Evolutionary conservation across 148 eudicot species (phyloP).

Genomic region (Beta vulgaris): DNA sequence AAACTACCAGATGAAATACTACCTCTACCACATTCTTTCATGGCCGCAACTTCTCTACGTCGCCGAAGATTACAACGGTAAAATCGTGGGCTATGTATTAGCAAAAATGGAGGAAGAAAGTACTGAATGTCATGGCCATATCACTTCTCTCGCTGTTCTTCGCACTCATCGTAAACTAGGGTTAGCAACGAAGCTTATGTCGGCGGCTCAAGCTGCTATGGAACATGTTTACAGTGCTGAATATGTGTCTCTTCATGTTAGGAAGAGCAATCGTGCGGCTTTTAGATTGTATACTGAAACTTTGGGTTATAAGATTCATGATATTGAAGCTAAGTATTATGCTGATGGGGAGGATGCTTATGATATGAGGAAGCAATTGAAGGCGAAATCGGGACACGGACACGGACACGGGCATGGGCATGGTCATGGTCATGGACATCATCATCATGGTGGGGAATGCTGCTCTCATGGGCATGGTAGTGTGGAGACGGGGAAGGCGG

Average conservation of each 20-base stretch:
- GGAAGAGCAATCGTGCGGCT: slow-evolving; percentile 91
- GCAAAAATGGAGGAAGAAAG: slow-evolving; percentile 95
- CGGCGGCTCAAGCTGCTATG: slow-evolving; percentile 91
- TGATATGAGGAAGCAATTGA: slow-evolving; percentile 79
- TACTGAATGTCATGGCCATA: slow-evolving; percentile 91
- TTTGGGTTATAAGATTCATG: slow-evolving; percentile 77
- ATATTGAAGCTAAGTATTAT: slow-evolving; percentile 87
- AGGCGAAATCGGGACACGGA: slow-evolving; percentile 34
- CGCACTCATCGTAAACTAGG: slow-evolving; percentile 86
- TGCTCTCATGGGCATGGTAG: slow-evolving; percentile 27
- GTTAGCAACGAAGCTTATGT: slow-evolving; percentile 91
- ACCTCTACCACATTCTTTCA: slow-evolving; percentile 86
- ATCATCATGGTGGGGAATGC: slow-evolving; percentile 54
- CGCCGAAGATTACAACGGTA: slow-evolving; percentile 84
- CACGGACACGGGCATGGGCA: slow-evolving; percentile 37
- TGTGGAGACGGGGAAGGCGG: slow-evolving; percentile 2
- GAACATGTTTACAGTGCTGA: slow-evolving; percentile 67
- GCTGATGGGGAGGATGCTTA: slow-evolving; percentile 89
- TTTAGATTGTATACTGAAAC: slow-evolving; percentile 78
- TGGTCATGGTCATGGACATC: slow-evolving; percentile 20
- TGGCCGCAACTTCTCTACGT: slow-evolving; percentile 94
- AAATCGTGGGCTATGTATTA: slow-evolving; percentile 79
- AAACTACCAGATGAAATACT: slow-evolving; percentile 95
- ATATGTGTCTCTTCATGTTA: slow-evolving; percentile 76
- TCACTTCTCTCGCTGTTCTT: slow-evolving; percentile 83